Conservation (phyloP, 2,329 filamentous ascomycete genomes). For the Penicillium sp. region DNA sequence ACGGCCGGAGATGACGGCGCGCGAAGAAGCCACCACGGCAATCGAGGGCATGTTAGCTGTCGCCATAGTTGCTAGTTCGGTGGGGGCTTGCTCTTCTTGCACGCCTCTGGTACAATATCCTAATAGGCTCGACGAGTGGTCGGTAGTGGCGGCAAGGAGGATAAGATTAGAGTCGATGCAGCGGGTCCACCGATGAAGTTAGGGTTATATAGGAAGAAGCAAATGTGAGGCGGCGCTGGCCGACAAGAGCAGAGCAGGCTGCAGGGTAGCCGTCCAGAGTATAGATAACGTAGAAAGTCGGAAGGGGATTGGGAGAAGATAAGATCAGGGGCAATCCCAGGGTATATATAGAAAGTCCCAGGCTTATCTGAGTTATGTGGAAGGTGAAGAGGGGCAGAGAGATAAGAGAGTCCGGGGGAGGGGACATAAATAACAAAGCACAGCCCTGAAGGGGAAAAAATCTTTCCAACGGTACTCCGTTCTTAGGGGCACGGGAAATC, state of each 20-base stretch:
- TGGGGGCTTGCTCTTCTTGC: slow-evolving; percentile 9
- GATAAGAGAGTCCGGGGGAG: slow-evolving; percentile 5
- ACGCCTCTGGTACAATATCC: slow-evolving; percentile 2
- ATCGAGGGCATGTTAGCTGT: slow-evolving; percentile 49
- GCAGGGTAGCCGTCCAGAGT: neutral
- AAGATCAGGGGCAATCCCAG: neutral
- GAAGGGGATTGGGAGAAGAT: slow-evolving; percentile 1
- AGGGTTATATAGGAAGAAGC: slow-evolving; percentile 2
- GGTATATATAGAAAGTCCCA: neutral
- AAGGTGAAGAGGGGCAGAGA: slow-evolving; percentile 5
- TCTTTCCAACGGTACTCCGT: neutral
- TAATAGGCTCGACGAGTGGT: slow-evolving; percentile 1
- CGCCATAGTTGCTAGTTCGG: slow-evolving; percentile 19
- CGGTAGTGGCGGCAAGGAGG: slow-evolving; percentile 6
- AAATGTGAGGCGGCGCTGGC: neutral
- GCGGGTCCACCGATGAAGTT: neutral
- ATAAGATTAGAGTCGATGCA: neutral
- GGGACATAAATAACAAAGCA: slow-evolving; percentile 19
- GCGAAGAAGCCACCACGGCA: slow-evolving; percentile 78
- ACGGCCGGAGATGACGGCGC: slow-evolving; percentile 75
- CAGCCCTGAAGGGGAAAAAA: slow-evolving; percentile 4
- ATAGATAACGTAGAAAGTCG: neutral
- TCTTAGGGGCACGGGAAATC: neutral
- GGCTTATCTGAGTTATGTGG: neutral
- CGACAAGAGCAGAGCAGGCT: neutral